Evolutionary conservation across 371 early-diverging fungal genomes (phyloP), one percentile per base, ranked within the genome.

Genomic region (Mucor lusitanicus): DNA sequence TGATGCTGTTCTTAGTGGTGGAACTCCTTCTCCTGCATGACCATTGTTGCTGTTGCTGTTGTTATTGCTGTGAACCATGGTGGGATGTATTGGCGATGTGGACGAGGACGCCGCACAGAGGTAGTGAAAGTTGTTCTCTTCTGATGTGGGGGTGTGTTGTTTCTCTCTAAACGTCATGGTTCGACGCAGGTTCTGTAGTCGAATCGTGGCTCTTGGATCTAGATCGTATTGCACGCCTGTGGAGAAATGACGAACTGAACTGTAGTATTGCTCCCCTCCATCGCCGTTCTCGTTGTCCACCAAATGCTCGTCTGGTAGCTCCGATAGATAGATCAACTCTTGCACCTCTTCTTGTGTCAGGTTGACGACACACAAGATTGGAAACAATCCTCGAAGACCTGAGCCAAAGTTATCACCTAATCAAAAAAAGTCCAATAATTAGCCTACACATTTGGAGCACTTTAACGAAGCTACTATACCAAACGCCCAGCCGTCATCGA

Each of bases 401-500:
- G 74, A 71, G 23, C 64, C 66, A 44, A 68, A 57, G 25, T 74
- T 74, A 58, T 74, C 74, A 11, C 74, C 74, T 73, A 62, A 13
- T 46, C 2, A 30, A 55, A 6, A 3, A 30, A 30, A 30, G 37
- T 6, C 21, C 3, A 39, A 28, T 62, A n/a, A 62, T 46, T 13
- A 46, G 46, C 7, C 19, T 6, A 46, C 46, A 19, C 19, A 7
- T 6, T 1, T 15, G n/a, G 6, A n/a, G n/a, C 39, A 37, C 23
- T 12, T 15, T 1, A n/a, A 50, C 50, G 5, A 39, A 28, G 1
- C 17, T 28, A 42, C 2, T 39, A 61, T 68, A 68, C 91, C 91
- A 44, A 87, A 82, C 8, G 86, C 91, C 91, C 91, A 90, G 28
- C 88, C 88, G 70, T 90, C 90, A 65, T 87, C 86, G 73, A 85